Evolutionary conservation across 306 rosid species (phyloP).

Genomic region (Datisca glomerata): DNA sequence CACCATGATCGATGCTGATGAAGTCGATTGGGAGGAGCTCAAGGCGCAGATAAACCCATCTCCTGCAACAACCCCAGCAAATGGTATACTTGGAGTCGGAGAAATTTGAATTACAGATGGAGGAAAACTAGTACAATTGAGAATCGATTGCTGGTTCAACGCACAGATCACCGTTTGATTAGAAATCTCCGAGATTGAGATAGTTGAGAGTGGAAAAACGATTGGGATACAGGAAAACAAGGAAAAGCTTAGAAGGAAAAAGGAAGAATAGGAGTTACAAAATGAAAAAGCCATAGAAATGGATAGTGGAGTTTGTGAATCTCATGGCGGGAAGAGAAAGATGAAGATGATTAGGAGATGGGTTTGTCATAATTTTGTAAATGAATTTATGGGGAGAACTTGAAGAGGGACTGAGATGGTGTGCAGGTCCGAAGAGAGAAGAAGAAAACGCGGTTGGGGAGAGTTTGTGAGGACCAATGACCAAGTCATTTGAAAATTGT

Average conservation of each 20-base stretch:
- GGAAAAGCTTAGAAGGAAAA: slow-evolving; percentile 9
- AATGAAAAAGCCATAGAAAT: slow-evolving; percentile 37
- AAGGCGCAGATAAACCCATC: slow-evolving; percentile 54
- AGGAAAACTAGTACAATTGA: slow-evolving; percentile 54
- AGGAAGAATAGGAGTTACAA: slow-evolving; percentile 1
- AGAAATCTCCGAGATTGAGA: slow-evolving; percentile 56
- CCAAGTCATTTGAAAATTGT: no score
- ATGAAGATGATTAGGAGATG: background rate
- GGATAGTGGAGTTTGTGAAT: slow-evolving; percentile 9
- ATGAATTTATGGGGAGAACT: no score
- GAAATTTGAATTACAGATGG: slow-evolving; percentile 23
- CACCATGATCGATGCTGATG: slow-evolving; percentile 20
- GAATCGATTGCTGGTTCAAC: slow-evolving; percentile 19
- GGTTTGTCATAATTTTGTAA: no score
- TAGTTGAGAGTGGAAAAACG: slow-evolving; percentile 34
- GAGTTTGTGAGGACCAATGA: no score
- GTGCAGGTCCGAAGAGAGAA: no score
- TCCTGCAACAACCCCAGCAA: slow-evolving; percentile 51
- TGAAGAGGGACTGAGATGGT: no score
- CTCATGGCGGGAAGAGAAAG: slow-evolving; percentile 29
- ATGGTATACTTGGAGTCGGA: slow-evolving; percentile 15
- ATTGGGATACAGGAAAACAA: slow-evolving; percentile 15
- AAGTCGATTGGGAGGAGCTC: slow-evolving; percentile 17
- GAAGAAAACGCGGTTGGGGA: no score
- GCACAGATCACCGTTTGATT: slow-evolving; percentile 52